Percentiles rank a stretch among this genome's conserved stretches.
Conservation (phyloP, 225 moss, liverwort and hornwort species). For the Bryum argenteum region DNA sequence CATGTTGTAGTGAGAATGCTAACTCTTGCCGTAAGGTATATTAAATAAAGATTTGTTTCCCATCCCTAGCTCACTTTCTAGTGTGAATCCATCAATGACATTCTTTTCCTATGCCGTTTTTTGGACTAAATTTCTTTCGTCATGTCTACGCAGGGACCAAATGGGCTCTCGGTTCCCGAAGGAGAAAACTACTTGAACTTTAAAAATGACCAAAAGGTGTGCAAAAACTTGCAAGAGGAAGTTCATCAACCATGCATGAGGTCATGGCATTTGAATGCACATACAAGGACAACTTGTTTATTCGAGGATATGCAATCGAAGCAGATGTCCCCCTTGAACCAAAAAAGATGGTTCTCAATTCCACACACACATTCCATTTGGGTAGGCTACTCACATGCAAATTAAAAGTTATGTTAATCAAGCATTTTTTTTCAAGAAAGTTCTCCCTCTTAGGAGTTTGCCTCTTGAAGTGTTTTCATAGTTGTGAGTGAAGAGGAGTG, state of each 20-base stretch:
- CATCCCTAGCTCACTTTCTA: too few species aligned
- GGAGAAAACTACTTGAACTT: constrained; percentile 18
- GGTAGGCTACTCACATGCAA: constrained; percentile 16
- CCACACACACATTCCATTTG: constrained; percentile 20
- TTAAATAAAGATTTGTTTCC: too few species aligned
- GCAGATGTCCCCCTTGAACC: constrained; percentile 6
- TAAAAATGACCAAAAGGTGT: constrained; percentile 9
- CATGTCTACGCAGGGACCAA: constrained; percentile 28
- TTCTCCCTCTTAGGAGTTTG: too few species aligned
- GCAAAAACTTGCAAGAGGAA: constrained; percentile 27
- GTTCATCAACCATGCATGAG: not conserved
- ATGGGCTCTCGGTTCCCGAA: constrained; percentile 31
- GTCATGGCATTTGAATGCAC: constrained; percentile 12
- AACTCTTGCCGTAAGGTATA: too few species aligned
- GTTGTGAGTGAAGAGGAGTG: not conserved
- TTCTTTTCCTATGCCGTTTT: not conserved
- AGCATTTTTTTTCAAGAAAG: too few species aligned
- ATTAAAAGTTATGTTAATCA: too few species aligned
- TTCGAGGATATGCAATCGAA: constrained; percentile 19
- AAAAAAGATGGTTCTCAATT: constrained; percentile 15
- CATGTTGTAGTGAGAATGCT: too few species aligned
- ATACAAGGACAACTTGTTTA: not conserved
- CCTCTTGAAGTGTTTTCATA: too few species aligned
- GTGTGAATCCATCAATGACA: too few species aligned
- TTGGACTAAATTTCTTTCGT: not conserved